These are phyloP conservation scores for Rhizopogon vesiculosus DNA, from an alignment of 768 basidiomycete genomes.

Conservation along the genomic window DNA sequence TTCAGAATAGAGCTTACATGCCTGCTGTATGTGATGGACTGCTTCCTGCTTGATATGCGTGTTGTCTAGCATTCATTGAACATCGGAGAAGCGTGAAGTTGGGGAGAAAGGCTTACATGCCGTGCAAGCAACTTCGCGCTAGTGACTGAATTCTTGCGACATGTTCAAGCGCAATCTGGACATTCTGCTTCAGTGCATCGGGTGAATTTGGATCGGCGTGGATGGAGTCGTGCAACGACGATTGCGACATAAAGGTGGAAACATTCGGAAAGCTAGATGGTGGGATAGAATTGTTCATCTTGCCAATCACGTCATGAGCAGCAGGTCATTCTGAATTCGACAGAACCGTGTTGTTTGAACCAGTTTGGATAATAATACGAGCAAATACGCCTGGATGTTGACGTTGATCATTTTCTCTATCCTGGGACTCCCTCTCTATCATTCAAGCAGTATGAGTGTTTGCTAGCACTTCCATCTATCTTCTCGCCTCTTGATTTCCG, in stretches of 20 bases:
- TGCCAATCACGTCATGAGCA: conserved; percentile 2
- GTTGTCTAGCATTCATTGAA: conserved; percentile 36
- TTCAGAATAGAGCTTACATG: conserved; percentile 15
- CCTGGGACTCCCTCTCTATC: background rate
- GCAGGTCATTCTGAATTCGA: too few species aligned
- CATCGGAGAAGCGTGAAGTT: background rate
- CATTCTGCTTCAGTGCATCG: conserved; percentile 56
- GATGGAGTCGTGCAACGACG: conserved; percentile 10
- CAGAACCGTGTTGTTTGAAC: background rate
- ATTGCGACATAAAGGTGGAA: conserved; percentile 24
- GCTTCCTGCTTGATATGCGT: conserved; percentile 54
- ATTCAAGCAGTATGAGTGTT: background rate
- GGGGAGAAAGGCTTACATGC: conserved; percentile 41
- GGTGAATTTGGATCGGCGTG: conserved; percentile 53
- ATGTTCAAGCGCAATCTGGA: conserved; percentile 43
- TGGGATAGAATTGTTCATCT: conserved; percentile 3
- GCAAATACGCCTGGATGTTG: background rate
- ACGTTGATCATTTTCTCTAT: background rate
- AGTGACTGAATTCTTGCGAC: conserved; percentile 44
- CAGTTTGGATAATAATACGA: background rate
- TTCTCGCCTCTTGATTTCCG: background rate
- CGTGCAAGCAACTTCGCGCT: conserved; percentile 42
- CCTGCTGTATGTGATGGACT: conserved; percentile 54
- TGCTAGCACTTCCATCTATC: background rate
- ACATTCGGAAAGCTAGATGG: conserved; percentile 8